These are phyloP conservation scores for Teunomyces stri DNA, from an alignment of 805 yeast species.

Conservation along the genomic window DNA sequence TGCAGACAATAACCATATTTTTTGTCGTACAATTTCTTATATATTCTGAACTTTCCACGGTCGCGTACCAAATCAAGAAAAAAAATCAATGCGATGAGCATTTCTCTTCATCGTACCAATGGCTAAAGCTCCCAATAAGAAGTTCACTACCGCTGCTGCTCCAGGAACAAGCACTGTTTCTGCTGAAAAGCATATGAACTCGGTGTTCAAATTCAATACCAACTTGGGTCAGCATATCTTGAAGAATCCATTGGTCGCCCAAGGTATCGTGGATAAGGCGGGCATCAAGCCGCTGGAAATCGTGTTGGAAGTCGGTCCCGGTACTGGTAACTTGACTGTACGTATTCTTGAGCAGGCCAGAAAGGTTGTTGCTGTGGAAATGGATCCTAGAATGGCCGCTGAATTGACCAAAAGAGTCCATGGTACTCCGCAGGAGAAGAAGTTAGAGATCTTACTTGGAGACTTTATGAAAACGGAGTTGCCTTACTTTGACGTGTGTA, in stretches of 20 bases:
- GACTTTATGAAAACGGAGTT: constrained; percentile 95
- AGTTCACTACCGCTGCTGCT: constrained; percentile 46
- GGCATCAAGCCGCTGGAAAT: constrained; percentile 87
- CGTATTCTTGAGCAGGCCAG: constrained; percentile 88
- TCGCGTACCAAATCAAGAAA: neutral
- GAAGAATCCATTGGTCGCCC: constrained; percentile 95
- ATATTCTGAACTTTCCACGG: neutral
- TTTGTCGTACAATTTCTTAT: neutral
- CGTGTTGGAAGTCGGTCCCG: constrained; percentile 97
- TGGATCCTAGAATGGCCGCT: constrained; percentile 99
- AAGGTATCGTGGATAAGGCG: constrained; percentile 97
- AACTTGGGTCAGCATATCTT: constrained; percentile 95
- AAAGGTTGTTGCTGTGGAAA: constrained; percentile 94
- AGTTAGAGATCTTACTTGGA: constrained; percentile 86
- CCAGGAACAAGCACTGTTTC: constrained; percentile 59
- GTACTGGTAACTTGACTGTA: constrained; percentile 97
- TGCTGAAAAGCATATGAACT: constrained; percentile 67
- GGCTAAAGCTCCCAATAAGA: constrained; percentile 68
- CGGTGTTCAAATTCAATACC: constrained; percentile 95
- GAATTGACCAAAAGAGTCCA: constrained; percentile 96
- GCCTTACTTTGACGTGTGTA: constrained; percentile 94
- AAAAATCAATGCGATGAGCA: constrained; percentile 3
- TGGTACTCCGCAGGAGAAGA: constrained; percentile 92
- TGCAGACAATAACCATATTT: no score
- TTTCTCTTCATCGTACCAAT: constrained; percentile 25